Percentiles rank a stretch among this genome's conserved stretches.
Evolutionary conservation across 2,329 filamentous ascomycete genomes (phyloP).

Genomic region (Ilyonectria robusta): DNA sequence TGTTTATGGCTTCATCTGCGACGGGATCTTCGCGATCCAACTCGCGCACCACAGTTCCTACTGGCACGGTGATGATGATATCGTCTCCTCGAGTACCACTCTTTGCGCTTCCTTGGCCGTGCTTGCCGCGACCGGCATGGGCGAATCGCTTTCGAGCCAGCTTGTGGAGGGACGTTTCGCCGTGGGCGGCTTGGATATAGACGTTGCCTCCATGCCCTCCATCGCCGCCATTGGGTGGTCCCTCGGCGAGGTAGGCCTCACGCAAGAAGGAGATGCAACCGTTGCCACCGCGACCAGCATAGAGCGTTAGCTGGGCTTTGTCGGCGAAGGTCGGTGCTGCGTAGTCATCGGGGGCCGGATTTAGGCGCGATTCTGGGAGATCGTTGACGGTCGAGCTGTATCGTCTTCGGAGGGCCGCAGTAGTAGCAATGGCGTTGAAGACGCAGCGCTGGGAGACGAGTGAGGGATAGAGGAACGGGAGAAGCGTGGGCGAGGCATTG

Average conservation of each 20-base stretch:
- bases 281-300: slow-evolving; percentile 86
- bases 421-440: slow-evolving; percentile 22
- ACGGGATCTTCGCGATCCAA: slow-evolving; percentile 83
- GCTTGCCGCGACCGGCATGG: slow-evolving; percentile 81
- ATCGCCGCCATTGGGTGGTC: slow-evolving; percentile 94
- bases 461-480: slow-evolving; percentile 65
- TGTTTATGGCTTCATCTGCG: slow-evolving; percentile 70
- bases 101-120: slow-evolving; percentile 81
- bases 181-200: slow-evolving; percentile 93
- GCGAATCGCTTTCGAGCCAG: slow-evolving; percentile 82
- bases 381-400: slow-evolving; percentile 53
- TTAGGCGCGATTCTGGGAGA: slow-evolving; percentile 72
- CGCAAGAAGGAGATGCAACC: slow-evolving; percentile 95
- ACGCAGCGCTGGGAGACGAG: slow-evolving; percentile 50
- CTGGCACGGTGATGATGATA: slow-evolving; percentile 88
- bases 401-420: slow-evolving; percentile 33
- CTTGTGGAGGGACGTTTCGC: slow-evolving; percentile 95
- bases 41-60: slow-evolving; percentile 92
- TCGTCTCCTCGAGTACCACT: slow-evolving; percentile 89
- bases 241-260: slow-evolving; percentile 90
- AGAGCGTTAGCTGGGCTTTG: slow-evolving; percentile 82
- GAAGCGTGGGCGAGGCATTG: slow-evolving; percentile 42
- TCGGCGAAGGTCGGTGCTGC: slow-evolving; percentile 87
- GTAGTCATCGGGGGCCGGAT: slow-evolving; percentile 89
- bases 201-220: slow-evolving; percentile 92